Evolutionary conservation across 306 rosid genomes (phyloP), one percentile per base, ranked within the genome.

Genomic region (Trifolium repens): DNA sequence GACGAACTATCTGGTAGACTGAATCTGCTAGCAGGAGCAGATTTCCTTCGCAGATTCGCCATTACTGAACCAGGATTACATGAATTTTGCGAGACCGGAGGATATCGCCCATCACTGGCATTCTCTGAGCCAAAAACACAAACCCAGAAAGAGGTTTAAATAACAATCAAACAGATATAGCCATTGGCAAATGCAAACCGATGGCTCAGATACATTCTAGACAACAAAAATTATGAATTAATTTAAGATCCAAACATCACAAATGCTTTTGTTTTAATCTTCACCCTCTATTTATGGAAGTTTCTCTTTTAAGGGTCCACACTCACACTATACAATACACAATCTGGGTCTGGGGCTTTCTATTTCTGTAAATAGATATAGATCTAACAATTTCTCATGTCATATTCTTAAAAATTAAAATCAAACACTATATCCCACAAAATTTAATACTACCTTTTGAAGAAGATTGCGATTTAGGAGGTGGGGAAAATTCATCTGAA

Each of bases 401-500:
- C 37, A 32, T 11, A 65, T 57, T 75, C 83, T 62, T 65, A 58
- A 69, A 22, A 0, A 1, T 6, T 44, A 30, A 60, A 75, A 68
- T 55, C 9, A 62, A 49, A 70, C 8, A 60, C 7, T 37, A 76
- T 7, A 32, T 15, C 54, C 8, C 8, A 73, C 11, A 73, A 79
- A 67, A 73, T 35, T 65, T 9, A 10, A 65, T 76, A n/a, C 12
- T 61, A 92, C 99, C 99, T 85, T 73, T 84, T 2, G 98, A 96
- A 39, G 96, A 90, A 83, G 93, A 81, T 63, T 71, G 86, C 1
- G 93, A 88, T 1, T 65, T 82, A 19, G 89, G 87, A 49, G 96
- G 96, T 14, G 96, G 92, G 11, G 97, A 88, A 70, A 78, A 81
- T 74, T 85, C 93, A 39, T 82, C 91, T 5, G 97, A 87, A 55